Evolutionary conservation across 192 early-diverging fungal species (phyloP).

Genomic region (Chytriomyces sp.): DNA sequence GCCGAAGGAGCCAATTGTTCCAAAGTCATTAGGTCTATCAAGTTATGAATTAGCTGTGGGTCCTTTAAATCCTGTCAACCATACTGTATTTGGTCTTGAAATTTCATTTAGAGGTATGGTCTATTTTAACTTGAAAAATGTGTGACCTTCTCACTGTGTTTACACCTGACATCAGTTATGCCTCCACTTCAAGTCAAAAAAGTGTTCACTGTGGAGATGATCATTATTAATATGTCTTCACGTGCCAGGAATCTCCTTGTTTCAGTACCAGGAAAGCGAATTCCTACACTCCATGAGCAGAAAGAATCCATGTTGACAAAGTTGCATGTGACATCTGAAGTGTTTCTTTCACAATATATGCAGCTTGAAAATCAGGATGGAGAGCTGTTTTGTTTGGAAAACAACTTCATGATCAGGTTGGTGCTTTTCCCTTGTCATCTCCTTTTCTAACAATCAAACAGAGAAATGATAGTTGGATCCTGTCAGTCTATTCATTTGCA

Average conservation of each 20-base stretch:
- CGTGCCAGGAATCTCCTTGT: slow-evolving; percentile 8
- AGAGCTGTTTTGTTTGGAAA: slow-evolving; percentile 43
- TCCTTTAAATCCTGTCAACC: not conserved
- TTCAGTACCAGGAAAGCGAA: slow-evolving; percentile 18
- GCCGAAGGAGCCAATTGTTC: not conserved
- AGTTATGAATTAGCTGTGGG: not conserved
- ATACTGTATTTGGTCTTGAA: not conserved
- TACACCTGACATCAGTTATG: slow-evolving; percentile 16
- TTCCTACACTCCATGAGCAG: not conserved
- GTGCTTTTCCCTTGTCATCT: not conserved
- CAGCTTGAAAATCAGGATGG: slow-evolving; percentile 34
- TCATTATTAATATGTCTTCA: slow-evolving; percentile 34
- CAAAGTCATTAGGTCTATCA: not conserved
- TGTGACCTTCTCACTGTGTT: not conserved
- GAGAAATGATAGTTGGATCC: slow-evolving; percentile 21
- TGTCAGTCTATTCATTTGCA: slow-evolving; percentile 49
- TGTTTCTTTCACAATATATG: slow-evolving; percentile 11
- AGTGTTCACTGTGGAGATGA: slow-evolving; percentile 44
- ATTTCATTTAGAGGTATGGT: slow-evolving; percentile 13
- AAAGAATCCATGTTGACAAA: slow-evolving; percentile 1
- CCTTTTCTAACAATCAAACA: not conserved
- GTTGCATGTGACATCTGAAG: slow-evolving; percentile 2
- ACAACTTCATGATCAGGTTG: slow-evolving; percentile 39
- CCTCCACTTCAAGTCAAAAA: slow-evolving; percentile 33
- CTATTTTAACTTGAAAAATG: not conserved